phyloP scores from a whole-genome alignment of 176 grass and related monocot genomes.

The Lolium multiflorum region DNA sequence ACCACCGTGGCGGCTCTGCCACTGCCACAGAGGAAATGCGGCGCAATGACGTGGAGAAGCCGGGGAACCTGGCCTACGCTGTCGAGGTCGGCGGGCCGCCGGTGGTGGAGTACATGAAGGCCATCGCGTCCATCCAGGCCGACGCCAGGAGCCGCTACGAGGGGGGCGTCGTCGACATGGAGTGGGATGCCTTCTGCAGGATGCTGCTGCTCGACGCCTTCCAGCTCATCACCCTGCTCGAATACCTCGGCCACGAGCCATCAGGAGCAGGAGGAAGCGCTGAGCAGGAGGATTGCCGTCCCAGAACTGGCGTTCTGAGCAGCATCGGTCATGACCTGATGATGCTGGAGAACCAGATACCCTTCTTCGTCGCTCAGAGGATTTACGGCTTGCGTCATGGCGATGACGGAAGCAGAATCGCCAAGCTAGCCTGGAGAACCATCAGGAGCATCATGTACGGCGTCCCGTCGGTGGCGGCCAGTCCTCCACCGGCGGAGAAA shows the following conservation, averaged over 20 bases:
- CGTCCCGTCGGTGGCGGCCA: not conserved
- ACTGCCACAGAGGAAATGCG: not conserved
- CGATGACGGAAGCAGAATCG: not conserved
- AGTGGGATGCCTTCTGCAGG: not conserved
- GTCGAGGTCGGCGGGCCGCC: not conserved
- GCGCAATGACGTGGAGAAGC: not conserved
- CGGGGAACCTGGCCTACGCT: not conserved
- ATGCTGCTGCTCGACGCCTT: constrained; percentile 13
- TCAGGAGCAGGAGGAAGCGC: not conserved
- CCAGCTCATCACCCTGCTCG: not conserved
- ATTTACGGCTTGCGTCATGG: not conserved
- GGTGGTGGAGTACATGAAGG: not conserved
- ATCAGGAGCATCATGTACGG: not conserved
- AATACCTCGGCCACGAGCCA: not conserved
- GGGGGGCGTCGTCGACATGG: not conserved
- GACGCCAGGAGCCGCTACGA: not conserved
- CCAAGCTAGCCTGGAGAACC: not conserved
- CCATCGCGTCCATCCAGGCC: not conserved
- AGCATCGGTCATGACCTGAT: not conserved
- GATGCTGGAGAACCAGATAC: constrained; percentile 39
- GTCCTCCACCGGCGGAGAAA: not conserved
- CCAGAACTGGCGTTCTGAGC: no score
- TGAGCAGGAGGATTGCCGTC: not conserved
- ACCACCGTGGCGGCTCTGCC: not conserved
- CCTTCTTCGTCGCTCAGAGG: not conserved